Conservation (phyloP, 257 asterid genomes). For the Rhazya stricta region DNA sequence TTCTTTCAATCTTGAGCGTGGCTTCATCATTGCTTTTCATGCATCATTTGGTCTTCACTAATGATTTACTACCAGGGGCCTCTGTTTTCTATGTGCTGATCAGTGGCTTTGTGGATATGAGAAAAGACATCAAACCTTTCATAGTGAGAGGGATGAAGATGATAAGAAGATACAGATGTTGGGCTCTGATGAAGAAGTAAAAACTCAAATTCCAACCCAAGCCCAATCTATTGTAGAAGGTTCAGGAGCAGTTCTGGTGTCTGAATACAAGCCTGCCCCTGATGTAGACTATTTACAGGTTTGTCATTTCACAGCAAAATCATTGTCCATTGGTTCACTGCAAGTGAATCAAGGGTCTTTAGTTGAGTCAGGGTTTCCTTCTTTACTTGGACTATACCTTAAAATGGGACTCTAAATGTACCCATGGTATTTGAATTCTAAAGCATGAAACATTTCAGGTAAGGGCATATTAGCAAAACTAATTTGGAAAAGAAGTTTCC, state of each 20-base stretch:
- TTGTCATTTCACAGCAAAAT: slow-evolving; percentile 12
- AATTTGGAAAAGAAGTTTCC: neutral
- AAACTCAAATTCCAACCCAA: slow-evolving; percentile 76
- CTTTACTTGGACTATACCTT: neutral
- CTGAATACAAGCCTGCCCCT: slow-evolving; percentile 71
- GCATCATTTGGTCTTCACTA: slow-evolving; percentile 77
- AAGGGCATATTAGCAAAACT: neutral
- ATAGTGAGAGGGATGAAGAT: slow-evolving; percentile 37
- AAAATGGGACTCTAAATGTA: too few species aligned
- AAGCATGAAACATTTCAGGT: neutral
- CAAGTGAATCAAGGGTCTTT: neutral
- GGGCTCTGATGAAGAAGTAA: slow-evolving; percentile 69
- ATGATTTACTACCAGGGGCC: slow-evolving; percentile 91
- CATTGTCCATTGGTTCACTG: neutral
- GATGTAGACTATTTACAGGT: slow-evolving; percentile 99
- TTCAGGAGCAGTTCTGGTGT: slow-evolving; percentile 61
- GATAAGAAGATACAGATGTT: slow-evolving; percentile 51
- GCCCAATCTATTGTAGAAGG: slow-evolving; percentile 82
- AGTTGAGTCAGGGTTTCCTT: neutral
- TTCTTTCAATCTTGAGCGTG: slow-evolving; percentile 5
- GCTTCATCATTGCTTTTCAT: slow-evolving; percentile 21
- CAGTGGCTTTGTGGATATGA: slow-evolving; percentile 75
- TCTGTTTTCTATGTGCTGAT: slow-evolving; percentile 94
- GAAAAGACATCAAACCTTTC: slow-evolving; percentile 33
- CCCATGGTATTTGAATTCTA: neutral